phyloP scores from a whole-genome alignment of 2,329 filamentous ascomycete genomes.

The Diaporthe sp. region DNA sequence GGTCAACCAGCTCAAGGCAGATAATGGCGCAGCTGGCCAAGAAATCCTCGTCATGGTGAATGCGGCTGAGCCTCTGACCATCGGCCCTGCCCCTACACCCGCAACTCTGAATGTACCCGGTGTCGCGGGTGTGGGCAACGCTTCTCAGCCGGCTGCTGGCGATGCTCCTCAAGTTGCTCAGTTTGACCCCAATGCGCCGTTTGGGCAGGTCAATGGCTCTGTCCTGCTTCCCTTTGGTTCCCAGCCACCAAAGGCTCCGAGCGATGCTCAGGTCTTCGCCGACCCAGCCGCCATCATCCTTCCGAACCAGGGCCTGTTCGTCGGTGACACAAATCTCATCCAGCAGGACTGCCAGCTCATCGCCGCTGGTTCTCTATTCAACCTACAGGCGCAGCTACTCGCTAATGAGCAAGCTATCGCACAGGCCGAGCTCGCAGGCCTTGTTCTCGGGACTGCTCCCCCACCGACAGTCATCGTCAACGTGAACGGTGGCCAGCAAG shows the following conservation, averaged over 20 bases:
- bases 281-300: constrained; percentile 57
- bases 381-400: constrained; percentile 46
- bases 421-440: constrained; percentile 46
- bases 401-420: constrained; percentile 48
- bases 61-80: constrained; percentile 52
- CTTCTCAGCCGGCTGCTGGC: constrained; percentile 40
- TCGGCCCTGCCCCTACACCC: constrained; percentile 44
- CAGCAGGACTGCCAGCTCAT: constrained; percentile 51
- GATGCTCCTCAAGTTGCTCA: constrained; percentile 43
- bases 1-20: constrained; percentile 55
- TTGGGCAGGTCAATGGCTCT: constrained; percentile 51
- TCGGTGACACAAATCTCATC: constrained; percentile 52
- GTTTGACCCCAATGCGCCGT: constrained; percentile 51
- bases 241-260: constrained; percentile 47
- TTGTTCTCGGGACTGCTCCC: constrained; percentile 42
- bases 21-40: constrained; percentile 52
- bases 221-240: constrained; percentile 53
- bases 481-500: constrained; percentile 14
- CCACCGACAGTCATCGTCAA: constrained; percentile 39
- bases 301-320: constrained; percentile 51
- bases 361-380: constrained; percentile 47
- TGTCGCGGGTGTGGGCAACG: constrained; percentile 27
- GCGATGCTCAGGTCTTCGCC: constrained; percentile 49
- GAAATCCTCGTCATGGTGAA: constrained; percentile 56
- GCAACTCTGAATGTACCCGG: constrained; percentile 34